Evolutionary conservation across 1,284 basidiomycete species (phyloP).

Genomic region (Sanghuangporus weigelae): DNA sequence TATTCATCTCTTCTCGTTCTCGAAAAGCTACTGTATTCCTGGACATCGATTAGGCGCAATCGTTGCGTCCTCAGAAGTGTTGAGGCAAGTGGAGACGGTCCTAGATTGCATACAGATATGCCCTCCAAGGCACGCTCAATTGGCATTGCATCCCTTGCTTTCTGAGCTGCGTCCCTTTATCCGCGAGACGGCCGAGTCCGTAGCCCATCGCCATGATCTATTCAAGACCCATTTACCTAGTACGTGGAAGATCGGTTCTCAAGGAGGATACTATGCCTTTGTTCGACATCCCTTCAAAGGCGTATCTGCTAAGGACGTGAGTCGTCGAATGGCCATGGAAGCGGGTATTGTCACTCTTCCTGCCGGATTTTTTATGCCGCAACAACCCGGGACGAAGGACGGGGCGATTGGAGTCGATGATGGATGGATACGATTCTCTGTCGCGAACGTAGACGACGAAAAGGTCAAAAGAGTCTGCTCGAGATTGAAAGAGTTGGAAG

Average conservation of each 20-base stretch:
- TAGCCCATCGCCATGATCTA: slow-evolving; percentile 53
- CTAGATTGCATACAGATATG: slow-evolving; percentile 83
- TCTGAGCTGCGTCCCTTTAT: slow-evolving; percentile 52
- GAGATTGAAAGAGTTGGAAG: slow-evolving; percentile 45
- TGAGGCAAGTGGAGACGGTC: slow-evolving; percentile 53
- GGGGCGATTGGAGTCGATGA: slow-evolving; percentile 35
- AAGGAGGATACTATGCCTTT: slow-evolving; percentile 75
- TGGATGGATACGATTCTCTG: slow-evolving; percentile 72
- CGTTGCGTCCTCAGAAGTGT: slow-evolving; percentile 56
- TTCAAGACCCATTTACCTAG: slow-evolving; percentile 48
- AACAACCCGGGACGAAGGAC: slow-evolving; percentile 22
- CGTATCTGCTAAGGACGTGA: slow-evolving; percentile 49
- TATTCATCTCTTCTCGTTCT: slow-evolving; percentile 77
- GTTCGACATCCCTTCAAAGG: slow-evolving; percentile 65
- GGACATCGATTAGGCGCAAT: slow-evolving; percentile 81
- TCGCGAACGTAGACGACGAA: slow-evolving; percentile 74
- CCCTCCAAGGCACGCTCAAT: slow-evolving; percentile 65
- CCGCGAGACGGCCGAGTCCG: slow-evolving; percentile 39
- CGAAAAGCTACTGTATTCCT: slow-evolving; percentile 81
- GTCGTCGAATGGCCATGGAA: slow-evolving; percentile 52
- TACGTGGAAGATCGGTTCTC: slow-evolving; percentile 57
- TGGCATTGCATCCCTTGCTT: slow-evolving; percentile 57
- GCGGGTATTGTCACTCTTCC: slow-evolving; percentile 68
- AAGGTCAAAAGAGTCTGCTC: slow-evolving; percentile 54
- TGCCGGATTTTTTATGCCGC: slow-evolving; percentile 58